These are phyloP conservation scores for Yamadazyma olivae DNA, from an alignment of 805 yeast species.

Conservation along the genomic window DNA sequence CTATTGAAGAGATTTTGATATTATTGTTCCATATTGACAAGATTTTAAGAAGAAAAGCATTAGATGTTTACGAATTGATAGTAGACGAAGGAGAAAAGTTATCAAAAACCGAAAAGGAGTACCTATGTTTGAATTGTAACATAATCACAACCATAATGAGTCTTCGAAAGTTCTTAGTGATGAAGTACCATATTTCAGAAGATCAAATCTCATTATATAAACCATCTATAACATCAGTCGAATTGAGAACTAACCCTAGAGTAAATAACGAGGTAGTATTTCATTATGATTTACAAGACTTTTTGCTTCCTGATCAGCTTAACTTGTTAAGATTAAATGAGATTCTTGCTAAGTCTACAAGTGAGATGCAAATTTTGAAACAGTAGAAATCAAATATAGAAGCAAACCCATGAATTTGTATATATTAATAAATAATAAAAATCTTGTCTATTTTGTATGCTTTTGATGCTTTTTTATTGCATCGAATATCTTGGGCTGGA, in stretches of 20 bases:
- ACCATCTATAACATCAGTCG: slow-evolving; percentile 28
- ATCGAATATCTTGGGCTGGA: background rate
- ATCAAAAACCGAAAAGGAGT: background rate
- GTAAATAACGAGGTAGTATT: slow-evolving; percentile 8
- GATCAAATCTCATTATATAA: slow-evolving; percentile 21
- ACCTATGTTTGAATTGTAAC: slow-evolving; percentile 3
- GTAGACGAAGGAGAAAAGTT: slow-evolving; percentile 1
- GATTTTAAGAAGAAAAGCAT: slow-evolving; percentile 39
- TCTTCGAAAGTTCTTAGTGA: slow-evolving; percentile 3
- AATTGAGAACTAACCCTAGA: slow-evolving; percentile 29
- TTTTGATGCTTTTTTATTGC: background rate
- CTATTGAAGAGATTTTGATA: slow-evolving; percentile 51
- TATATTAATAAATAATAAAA: no score
- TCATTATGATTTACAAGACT: slow-evolving; percentile 6
- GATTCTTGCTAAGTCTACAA: slow-evolving; percentile 5
- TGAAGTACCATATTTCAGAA: slow-evolving; percentile 4
- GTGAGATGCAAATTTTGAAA: slow-evolving; percentile 3
- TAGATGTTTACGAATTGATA: slow-evolving; percentile 22
- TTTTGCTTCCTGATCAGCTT: slow-evolving; percentile 2
- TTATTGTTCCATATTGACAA: slow-evolving; percentile 44
- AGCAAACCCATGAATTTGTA: no score
- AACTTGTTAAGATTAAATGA: slow-evolving; percentile 12
- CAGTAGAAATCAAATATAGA: background rate
- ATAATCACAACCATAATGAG: slow-evolving; percentile 1
- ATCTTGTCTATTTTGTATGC: background rate